Percentiles rank a stretch among this genome's conserved stretches.
Evolutionary conservation across 1,139 yeast genomes (phyloP).

Genomic region (Sugiyamaella novakii): DNA sequence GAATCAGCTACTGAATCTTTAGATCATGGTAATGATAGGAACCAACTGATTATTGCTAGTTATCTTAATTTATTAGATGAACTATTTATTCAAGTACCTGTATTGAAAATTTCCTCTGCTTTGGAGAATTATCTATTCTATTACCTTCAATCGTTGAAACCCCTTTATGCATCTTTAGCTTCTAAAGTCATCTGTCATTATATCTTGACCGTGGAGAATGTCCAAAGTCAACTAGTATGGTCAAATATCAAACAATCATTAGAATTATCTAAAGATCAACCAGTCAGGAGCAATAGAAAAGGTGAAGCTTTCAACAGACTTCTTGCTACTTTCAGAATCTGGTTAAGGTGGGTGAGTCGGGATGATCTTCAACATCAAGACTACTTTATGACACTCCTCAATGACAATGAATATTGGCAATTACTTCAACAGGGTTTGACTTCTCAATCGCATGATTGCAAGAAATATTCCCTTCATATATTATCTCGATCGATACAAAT

Average conservation of each 20-base stretch:
- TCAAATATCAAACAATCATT: constrained; percentile 2
- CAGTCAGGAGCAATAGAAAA: background rate
- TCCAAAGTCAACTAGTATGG: constrained; percentile 3
- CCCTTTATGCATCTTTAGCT: constrained; percentile 3
- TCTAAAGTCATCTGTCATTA: constrained; percentile 8
- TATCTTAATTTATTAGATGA: constrained; percentile 10
- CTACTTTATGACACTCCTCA: constrained; percentile 45
- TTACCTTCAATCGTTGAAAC: background rate
- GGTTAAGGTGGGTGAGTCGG: constrained; percentile 34
- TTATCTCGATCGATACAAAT: constrained; percentile 61
- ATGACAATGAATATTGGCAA: constrained; percentile 57
- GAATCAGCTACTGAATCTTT: background rate
- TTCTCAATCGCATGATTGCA: constrained; percentile 63
- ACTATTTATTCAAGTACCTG: constrained; percentile 9
- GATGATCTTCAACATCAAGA: constrained; percentile 25
- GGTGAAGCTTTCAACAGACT: constrained; percentile 22
- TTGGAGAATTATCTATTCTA: background rate
- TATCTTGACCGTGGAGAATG: background rate
- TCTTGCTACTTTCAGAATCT: constrained; percentile 27
- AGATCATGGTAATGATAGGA: background rate
- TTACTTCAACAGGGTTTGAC: constrained; percentile 59
- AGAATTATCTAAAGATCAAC: background rate
- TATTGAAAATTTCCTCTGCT: background rate
- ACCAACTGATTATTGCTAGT: background rate
- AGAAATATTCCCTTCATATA: constrained; percentile 72